Percentiles rank a stretch among this genome's conserved stretches.
Conservation (phyloP, 2,329 filamentous ascomycete species). For the Dactylellina haptotyla region DNA sequence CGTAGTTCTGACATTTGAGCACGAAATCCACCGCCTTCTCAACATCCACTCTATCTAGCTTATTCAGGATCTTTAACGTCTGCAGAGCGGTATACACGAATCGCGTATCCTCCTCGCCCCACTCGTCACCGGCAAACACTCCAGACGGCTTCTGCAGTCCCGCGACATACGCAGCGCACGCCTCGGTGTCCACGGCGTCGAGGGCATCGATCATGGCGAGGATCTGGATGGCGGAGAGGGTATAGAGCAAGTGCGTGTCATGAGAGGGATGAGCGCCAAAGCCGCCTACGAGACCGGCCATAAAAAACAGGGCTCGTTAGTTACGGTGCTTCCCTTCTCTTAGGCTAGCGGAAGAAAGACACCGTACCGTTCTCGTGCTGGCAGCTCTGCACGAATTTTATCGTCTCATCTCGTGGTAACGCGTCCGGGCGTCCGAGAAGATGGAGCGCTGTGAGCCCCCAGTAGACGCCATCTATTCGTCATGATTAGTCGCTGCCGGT, state of each 20-base stretch:
- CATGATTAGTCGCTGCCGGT: background rate
- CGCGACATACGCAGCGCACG: slow-evolving; percentile 52
- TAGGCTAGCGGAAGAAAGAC: no score
- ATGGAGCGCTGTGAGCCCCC: slow-evolving; percentile 90
- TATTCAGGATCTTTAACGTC: slow-evolving; percentile 81
- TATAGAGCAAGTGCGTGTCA: slow-evolving; percentile 95
- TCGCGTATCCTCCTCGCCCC: slow-evolving; percentile 94
- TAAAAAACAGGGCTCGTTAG: background rate
- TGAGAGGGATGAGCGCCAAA: slow-evolving; percentile 95
- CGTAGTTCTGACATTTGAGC: slow-evolving; percentile 86
- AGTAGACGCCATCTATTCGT: slow-evolving; percentile 80
- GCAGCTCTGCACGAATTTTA: slow-evolving; percentile 95
- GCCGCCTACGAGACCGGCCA: slow-evolving; percentile 64
- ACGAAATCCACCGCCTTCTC: slow-evolving; percentile 82
- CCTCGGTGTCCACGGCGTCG: slow-evolving; percentile 75
- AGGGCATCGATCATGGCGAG: slow-evolving; percentile 86
- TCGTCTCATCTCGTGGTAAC: slow-evolving; percentile 80
- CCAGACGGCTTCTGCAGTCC: slow-evolving; percentile 67
- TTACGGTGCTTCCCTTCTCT: no score
- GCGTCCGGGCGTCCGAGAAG: slow-evolving; percentile 83
- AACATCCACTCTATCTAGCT: slow-evolving; percentile 78
- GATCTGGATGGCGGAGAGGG: slow-evolving; percentile 93
- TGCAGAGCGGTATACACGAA: slow-evolving; percentile 93
- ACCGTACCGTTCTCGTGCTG: slow-evolving; percentile 78
- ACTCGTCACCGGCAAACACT: slow-evolving; percentile 92